These are phyloP conservation scores for Fusarium multiceps DNA, from an alignment of 2,329 filamentous ascomycete species.

Conservation along the genomic window DNA sequence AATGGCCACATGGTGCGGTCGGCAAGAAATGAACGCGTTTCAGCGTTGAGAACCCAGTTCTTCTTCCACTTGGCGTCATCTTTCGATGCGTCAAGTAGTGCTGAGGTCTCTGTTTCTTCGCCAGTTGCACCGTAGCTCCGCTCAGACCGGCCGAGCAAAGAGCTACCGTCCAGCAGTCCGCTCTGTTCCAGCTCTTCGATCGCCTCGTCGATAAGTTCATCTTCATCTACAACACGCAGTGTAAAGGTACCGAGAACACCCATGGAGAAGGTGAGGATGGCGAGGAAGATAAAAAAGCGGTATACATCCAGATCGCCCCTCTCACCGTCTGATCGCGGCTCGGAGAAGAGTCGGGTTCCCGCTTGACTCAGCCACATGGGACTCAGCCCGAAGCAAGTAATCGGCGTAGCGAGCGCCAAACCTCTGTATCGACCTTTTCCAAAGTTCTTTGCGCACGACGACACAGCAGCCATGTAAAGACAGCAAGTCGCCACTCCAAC, in stretches of 20 bases:
- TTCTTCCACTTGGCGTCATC: constrained; percentile 76
- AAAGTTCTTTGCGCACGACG: constrained; percentile 98
- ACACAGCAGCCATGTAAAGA: constrained; percentile 92
- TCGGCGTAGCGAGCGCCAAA: constrained; percentile 87
- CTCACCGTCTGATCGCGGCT: constrained; percentile 71
- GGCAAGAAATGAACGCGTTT: constrained; percentile 84
- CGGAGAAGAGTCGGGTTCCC: constrained; percentile 80
- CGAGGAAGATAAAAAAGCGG: constrained; percentile 88
- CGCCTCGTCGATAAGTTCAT: constrained; percentile 88
- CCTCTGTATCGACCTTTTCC: constrained; percentile 88
- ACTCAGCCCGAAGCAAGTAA: constrained; percentile 91
- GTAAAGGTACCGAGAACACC: constrained; percentile 80
- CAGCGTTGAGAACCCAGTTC: constrained; percentile 89
- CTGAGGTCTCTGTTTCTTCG: constrained; percentile 60
- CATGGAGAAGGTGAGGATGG: constrained; percentile 73
- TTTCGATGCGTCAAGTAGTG: constrained; percentile 53
- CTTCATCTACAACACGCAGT: constrained; percentile 83
- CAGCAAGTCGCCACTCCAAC: constrained; percentile 86
- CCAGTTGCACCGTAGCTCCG: constrained; percentile 71
- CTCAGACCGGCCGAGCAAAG: constrained; percentile 71
- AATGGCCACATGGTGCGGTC: constrained; percentile 98
- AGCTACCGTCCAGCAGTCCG: constrained; percentile 80
- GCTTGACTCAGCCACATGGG: constrained; percentile 97
- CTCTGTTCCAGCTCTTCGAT: constrained; percentile 92
- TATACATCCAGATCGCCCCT: constrained; percentile 78